Evolutionary conservation across 352 stramenopile genomes (phyloP).

Genomic region (Plasmopara viticola): DNA sequence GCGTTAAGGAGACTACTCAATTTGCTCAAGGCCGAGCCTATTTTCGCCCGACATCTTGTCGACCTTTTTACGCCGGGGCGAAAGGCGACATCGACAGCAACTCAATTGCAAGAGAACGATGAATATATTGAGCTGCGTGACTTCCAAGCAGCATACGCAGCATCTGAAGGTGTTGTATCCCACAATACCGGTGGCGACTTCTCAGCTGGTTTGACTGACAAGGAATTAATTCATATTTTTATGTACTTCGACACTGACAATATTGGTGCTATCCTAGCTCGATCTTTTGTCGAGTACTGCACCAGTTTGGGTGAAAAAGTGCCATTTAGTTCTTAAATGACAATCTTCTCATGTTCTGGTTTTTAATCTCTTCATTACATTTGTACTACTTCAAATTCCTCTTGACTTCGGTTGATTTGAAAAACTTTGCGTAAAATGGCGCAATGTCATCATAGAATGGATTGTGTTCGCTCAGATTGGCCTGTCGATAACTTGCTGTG

Average conservation of each 20-base stretch:
- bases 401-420: constrained; percentile 63
- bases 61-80: constrained; percentile 11
- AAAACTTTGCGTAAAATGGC: constrained; percentile 65
- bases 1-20: constrained; percentile 42
- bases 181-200: constrained; percentile 6
- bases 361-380: not conserved
- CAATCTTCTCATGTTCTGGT: not conserved
- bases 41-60: constrained; percentile 23
- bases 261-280: constrained; percentile 50
- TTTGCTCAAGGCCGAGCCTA: constrained; percentile 15
- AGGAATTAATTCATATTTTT: constrained; percentile 68
- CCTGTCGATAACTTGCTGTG: constrained; percentile 9
- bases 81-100: not conserved
- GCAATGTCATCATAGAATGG: constrained; percentile 73
- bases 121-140: constrained; percentile 42
- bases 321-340: constrained; percentile 12
- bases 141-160: constrained; percentile 32
- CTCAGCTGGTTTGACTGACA: constrained; percentile 27
- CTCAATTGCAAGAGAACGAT: constrained; percentile 17
- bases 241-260: constrained; percentile 72
- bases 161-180: constrained; percentile 3
- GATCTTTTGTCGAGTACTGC: constrained; percentile 36
- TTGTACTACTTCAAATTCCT: constrained; percentile 39
- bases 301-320: constrained; percentile 14
- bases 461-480: constrained; percentile 28